phyloP scores from a whole-genome alignment of 495 filamentous ascomycete species.

The Tuber aestivum region DNA sequence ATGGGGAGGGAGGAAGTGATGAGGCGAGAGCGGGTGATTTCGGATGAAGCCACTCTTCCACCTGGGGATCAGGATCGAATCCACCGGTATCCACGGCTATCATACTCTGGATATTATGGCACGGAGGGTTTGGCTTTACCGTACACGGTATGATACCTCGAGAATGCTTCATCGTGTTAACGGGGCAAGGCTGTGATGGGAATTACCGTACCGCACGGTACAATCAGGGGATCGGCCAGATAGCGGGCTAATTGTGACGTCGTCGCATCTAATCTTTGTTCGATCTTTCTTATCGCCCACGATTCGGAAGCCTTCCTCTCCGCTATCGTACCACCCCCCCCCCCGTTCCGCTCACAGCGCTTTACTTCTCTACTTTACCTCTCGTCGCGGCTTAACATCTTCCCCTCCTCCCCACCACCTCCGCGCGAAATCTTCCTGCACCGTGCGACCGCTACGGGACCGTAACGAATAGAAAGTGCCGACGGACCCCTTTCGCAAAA shows the following conservation, averaged over 20 bases:
- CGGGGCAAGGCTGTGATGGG: not conserved
- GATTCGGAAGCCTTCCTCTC: not conserved
- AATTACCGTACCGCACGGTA: not conserved
- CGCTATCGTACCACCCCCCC: too few relatives aligned
- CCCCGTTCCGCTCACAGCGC: not conserved
- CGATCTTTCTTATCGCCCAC: not conserved
- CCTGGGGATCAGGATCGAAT: not conserved
- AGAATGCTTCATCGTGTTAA: too few relatives aligned
- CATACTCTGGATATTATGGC: not conserved
- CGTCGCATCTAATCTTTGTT: constrained; percentile 2
- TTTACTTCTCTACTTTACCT: not conserved
- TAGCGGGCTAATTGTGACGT: not conserved
- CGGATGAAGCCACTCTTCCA: not conserved
- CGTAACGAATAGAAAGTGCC: not conserved
- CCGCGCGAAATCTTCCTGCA: not conserved
- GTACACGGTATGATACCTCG: too few relatives aligned
- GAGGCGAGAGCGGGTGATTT: not conserved
- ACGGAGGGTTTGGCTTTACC: not conserved
- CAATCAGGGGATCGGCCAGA: not conserved
- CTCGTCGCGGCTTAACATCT: not conserved
- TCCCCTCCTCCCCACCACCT: not conserved
- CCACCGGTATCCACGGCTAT: not conserved
- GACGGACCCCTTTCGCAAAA: not conserved
- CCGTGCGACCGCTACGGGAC: not conserved
- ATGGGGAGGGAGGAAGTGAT: not conserved